Evolutionary conservation across 2,329 filamentous ascomycete species (phyloP), one percentile per base, ranked within the genome.

Genomic region (Calycina marina): DNA sequence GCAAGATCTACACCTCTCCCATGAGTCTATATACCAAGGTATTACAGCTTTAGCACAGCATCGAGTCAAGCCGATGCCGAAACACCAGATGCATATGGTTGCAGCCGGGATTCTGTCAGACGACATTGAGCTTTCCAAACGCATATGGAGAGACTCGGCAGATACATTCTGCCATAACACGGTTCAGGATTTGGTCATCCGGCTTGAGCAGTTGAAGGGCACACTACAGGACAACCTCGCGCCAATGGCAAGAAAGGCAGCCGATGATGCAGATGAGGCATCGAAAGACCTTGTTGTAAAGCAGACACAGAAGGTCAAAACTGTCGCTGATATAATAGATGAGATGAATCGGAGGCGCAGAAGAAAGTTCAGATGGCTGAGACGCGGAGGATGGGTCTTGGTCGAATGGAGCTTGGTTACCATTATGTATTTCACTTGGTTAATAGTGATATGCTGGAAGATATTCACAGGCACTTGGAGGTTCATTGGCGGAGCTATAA

Each of bases 381-480:
- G 83, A 24, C 65, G 81, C 10, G 72, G 74, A 1, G 77, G 83
- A 10, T 96, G 85, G 69, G 72, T 85, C 34, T 57, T 77, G 13
- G 70, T 94, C 11, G 88, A 96, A 61, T 94, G 85, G 84, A 60
- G 73, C 30, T 66, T 96, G 12, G 73, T 96, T 24, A 81, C 80
- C 4, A 70, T 92, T 45, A 83, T 96, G 75, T 94, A 90, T 85
- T 84, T 79, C 56, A 76, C 92, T 11, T 96, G 88, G 85, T 72
- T 92, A 37, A 62, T 93, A 18, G 86, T 94, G 14, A 80, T 85
- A 53, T 62, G 88, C 14, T 62, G 79, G 31, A 70, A 82, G 38
- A 55, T 81, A 10, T 57, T 80, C 20, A 60, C 74, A 38, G 73
- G 75, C 8, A 45, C 78, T 1, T 67, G 77, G 27, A 67, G 67